These are phyloP conservation scores for Hericium rajendrae DNA, from an alignment of 768 basidiomycete species.

Conservation along the genomic window DNA sequence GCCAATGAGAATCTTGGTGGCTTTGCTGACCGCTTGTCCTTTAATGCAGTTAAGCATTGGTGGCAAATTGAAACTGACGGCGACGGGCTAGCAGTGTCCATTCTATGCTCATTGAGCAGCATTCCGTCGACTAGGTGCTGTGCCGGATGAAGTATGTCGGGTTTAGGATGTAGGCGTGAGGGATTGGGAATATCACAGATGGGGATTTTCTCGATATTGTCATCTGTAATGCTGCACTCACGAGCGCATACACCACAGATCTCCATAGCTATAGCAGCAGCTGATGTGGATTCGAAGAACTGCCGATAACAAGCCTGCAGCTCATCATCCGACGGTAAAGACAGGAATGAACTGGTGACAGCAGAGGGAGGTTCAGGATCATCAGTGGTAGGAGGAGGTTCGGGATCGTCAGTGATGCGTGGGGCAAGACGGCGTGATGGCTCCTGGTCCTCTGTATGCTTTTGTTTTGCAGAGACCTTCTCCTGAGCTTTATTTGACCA, in stretches of 20 bases:
- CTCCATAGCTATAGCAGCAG: not conserved
- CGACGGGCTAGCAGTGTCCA: no score
- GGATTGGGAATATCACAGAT: not conserved
- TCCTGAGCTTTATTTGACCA: no score
- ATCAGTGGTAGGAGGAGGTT: no score
- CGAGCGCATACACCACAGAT: not conserved
- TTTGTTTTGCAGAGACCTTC: no score
- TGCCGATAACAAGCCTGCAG: not conserved
- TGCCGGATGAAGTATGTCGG: not conserved
- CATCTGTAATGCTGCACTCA: not conserved
- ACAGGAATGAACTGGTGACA: not conserved
- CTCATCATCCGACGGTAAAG: not conserved
- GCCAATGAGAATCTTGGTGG: constrained; percentile 13
- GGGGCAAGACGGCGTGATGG: no score
- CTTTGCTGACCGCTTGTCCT: not conserved
- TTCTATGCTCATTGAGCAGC: not conserved
- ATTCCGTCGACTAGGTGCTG: not conserved
- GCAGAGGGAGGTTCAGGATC: no score
- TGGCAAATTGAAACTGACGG: no score
- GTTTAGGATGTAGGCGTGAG: not conserved
- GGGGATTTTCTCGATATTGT: not conserved
- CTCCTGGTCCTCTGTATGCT: no score
- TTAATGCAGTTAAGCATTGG: no score
- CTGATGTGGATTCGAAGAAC: not conserved
- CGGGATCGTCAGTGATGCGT: no score